Percentiles rank a stretch among this genome's conserved stretches.
These are phyloP conservation scores for Fonsecaea pedrosoi DNA, from an alignment of 2,329 filamentous ascomycete species.

Conservation along the genomic window DNA sequence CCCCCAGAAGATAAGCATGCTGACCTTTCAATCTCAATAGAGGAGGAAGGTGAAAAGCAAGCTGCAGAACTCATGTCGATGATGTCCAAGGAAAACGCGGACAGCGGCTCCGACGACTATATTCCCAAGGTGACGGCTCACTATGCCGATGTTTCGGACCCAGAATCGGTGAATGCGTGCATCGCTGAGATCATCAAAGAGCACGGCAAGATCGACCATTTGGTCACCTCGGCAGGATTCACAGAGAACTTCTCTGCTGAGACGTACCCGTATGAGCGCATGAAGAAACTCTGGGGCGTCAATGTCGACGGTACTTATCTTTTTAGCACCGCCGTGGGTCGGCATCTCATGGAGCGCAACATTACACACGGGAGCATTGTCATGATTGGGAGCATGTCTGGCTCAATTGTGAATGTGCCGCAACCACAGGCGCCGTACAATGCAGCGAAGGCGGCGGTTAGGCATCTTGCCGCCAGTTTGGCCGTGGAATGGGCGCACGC, in stretches of 20 bases:
- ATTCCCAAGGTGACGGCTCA: constrained; percentile 86
- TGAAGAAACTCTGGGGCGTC: constrained; percentile 92
- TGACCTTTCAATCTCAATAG: constrained; percentile 53
- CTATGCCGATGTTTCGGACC: constrained; percentile 83
- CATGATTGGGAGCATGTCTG: constrained; percentile 95
- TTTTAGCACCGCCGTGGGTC: constrained; percentile 47
- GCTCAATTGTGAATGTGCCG: constrained; percentile 90
- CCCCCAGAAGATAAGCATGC: no score
- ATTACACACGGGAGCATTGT: constrained; percentile 76
- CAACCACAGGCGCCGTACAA: constrained; percentile 95
- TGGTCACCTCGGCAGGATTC: constrained; percentile 96
- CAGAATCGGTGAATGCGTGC: constrained; percentile 76
- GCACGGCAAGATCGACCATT: constrained; percentile 85
- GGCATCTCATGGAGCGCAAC: constrained; percentile 82
- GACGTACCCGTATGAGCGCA: constrained; percentile 85
- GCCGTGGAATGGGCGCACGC: constrained; percentile 92
- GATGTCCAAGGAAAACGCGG: constrained; percentile 68
- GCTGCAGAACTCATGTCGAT: constrained; percentile 74
- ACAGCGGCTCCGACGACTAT: constrained; percentile 64
- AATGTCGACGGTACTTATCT: constrained; percentile 71
- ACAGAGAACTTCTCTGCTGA: constrained; percentile 95
- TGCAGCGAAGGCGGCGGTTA: constrained; percentile 87
- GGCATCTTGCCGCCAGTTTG: constrained; percentile 84
- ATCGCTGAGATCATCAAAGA: constrained; percentile 71
- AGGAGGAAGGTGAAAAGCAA: constrained; percentile 81